Evolutionary conservation across 176 grass and related monocot genomes (phyloP).

Genomic region (Dactylis glomerata): DNA sequence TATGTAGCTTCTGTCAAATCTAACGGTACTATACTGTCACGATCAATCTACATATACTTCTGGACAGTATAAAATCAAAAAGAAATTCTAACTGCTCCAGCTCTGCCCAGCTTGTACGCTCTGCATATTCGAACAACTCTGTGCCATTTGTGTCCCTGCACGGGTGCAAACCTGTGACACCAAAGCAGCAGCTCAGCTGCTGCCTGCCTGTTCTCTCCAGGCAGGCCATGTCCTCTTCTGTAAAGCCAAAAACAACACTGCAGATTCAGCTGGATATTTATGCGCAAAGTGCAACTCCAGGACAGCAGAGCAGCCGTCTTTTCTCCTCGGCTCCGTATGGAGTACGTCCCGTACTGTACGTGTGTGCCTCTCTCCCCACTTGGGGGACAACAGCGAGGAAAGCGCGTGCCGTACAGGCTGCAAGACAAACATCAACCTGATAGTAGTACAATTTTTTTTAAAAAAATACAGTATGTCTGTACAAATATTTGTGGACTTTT

Average conservation of each 20-base stretch:
- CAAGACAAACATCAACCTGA: background rate
- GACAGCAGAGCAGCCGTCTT: constrained; percentile 10
- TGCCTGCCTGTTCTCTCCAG: background rate
- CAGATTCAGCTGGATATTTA: background rate
- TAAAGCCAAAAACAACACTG: constrained; percentile 16
- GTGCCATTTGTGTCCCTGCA: background rate
- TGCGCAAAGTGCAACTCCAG: background rate
- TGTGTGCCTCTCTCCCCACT: background rate
- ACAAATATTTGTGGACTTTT: too few relatives aligned
- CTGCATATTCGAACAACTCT: background rate
- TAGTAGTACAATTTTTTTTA: too few relatives aligned
- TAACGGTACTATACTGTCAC: background rate
- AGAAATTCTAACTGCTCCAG: background rate
- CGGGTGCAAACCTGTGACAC: background rate
- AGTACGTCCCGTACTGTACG: constrained; percentile 26
- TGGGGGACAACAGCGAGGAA: constrained; percentile 9
- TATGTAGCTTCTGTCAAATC: background rate
- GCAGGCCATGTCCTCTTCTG: background rate
- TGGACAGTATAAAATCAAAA: too few relatives aligned
- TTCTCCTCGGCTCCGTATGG: background rate
- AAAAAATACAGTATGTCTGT: background rate
- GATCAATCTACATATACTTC: background rate
- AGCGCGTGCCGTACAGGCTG: background rate
- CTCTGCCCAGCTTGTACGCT: background rate
- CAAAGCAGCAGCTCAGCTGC: background rate